Evolutionary conservation across 2,329 filamentous ascomycete genomes (phyloP).

Genomic region (Xenosphaeropsis pyriputrescens): DNA sequence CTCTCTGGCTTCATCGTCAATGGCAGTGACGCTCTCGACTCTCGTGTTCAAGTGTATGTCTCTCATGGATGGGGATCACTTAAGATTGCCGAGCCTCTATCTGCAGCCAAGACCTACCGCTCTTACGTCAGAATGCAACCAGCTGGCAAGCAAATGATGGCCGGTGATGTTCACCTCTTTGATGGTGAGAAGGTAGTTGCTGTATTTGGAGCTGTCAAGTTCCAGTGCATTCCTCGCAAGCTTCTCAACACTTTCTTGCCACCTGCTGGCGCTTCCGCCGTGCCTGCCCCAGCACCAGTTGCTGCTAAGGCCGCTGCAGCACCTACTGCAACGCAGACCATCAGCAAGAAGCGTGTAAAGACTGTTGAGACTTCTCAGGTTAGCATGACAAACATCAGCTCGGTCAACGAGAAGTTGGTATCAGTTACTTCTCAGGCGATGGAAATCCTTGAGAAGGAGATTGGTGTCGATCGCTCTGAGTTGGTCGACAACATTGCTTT

Average conservation of each 20-base stretch:
- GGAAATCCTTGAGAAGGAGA: constrained; percentile 39
- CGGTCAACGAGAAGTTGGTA: constrained; percentile 26
- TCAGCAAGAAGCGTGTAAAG: constrained; percentile 25
- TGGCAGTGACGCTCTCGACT: constrained; percentile 38
- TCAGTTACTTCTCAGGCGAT: constrained; percentile 30
- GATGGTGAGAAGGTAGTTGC: constrained; percentile 20
- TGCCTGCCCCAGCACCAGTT: constrained; percentile 17
- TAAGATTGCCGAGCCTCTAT: constrained; percentile 31
- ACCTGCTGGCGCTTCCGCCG: constrained; percentile 30
- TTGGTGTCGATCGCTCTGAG: constrained; percentile 37
- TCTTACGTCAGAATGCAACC: constrained; percentile 42
- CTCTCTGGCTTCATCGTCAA: constrained; percentile 48
- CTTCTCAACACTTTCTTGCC: constrained; percentile 56
- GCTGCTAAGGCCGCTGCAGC: constrained; percentile 16
- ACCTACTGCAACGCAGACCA: constrained; percentile 17
- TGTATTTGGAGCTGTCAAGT: constrained; percentile 12
- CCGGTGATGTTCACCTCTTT: constrained; percentile 39
- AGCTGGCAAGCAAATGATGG: constrained; percentile 32
- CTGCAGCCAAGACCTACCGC: constrained; percentile 31
- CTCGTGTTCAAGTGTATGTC: constrained; percentile 38
- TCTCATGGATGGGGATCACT: constrained; percentile 44
- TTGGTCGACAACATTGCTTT: constrained; percentile 40
- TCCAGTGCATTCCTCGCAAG: constrained; percentile 32
- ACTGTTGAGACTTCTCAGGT: constrained; percentile 18
- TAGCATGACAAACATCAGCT: constrained; percentile 28